A percentile compares a stretch with the other conserved stretches of the same genome.
These are phyloP conservation scores for Diaporthe citri DNA, from an alignment of 2,329 filamentous ascomycete genomes.

Conservation along the genomic window DNA sequence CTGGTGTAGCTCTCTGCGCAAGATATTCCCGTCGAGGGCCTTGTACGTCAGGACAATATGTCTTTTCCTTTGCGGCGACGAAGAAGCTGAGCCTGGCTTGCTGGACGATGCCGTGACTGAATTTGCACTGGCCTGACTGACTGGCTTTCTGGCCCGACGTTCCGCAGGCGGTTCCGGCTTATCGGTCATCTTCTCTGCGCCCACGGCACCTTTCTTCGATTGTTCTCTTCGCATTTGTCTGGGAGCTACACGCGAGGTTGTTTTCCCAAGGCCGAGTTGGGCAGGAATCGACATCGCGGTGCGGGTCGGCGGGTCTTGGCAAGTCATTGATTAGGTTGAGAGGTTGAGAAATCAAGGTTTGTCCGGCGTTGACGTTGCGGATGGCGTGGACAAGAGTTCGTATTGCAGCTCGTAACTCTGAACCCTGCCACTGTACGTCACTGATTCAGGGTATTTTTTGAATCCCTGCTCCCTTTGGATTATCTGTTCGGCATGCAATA, in stretches of 20 bases:
- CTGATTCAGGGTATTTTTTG: slow-evolving; percentile 5
- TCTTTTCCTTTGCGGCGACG: too few species aligned
- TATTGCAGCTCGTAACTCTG: not conserved
- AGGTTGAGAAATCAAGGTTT: not conserved
- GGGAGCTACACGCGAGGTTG: not conserved
- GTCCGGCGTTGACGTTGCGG: not conserved
- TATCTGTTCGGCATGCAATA: not conserved
- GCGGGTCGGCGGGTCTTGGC: not conserved
- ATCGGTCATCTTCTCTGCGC: too few species aligned
- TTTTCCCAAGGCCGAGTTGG: not conserved
- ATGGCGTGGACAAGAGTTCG: not conserved
- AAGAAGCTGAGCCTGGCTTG: not conserved
- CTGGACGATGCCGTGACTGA: not conserved
- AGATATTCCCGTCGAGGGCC: not conserved
- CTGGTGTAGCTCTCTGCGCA: not conserved
- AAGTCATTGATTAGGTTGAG: too few species aligned
- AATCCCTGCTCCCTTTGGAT: not conserved
- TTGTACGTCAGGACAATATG: too few species aligned
- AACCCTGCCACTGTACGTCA: slow-evolving; percentile 20
- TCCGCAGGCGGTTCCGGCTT: too few species aligned
- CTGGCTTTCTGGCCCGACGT: too few species aligned
- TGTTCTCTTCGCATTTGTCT: not conserved
- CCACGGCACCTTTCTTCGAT: too few species aligned
- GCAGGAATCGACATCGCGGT: not conserved
- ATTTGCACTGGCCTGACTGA: not conserved